A percentile compares a stretch with the other conserved stretches of the same genome.
Conservation (phyloP, 129 eudicot species). For the Tagetes patula region DNA sequence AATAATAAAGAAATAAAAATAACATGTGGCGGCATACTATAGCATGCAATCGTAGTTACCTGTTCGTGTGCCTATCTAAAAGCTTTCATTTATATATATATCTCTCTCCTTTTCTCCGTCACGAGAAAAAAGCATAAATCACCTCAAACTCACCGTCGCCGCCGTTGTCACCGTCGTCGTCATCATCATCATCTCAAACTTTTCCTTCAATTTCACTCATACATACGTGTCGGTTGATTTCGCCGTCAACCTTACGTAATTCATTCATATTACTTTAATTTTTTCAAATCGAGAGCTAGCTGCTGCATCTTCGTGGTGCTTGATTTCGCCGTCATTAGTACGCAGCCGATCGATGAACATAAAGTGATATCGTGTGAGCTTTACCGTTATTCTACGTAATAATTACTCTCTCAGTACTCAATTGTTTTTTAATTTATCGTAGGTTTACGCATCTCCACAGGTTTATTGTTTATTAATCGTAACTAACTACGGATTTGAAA, state of each 20-base stretch:
- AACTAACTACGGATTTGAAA: background rate
- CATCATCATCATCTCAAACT: slow-evolving; percentile 21
- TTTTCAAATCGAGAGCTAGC: no score
- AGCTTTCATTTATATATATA: slow-evolving; percentile 20
- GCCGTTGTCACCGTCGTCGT: slow-evolving; percentile 10
- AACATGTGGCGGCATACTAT: slow-evolving; percentile 51
- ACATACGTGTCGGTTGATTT: slow-evolving; percentile 17
- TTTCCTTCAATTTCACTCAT: slow-evolving; percentile 22
- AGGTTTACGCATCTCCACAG: slow-evolving; percentile 11
- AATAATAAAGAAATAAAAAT: slow-evolving; percentile 22
- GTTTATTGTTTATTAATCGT: slow-evolving; percentile 11
- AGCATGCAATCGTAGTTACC: slow-evolving; percentile 32
- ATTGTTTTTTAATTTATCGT: background rate
- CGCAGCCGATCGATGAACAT: slow-evolving; percentile 18
- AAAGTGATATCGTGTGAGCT: slow-evolving; percentile 31
- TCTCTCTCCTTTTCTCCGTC: slow-evolving; percentile 33
- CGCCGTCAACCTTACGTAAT: background rate
- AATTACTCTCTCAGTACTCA: slow-evolving; percentile 6
- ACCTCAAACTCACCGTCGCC: slow-evolving; percentile 19
- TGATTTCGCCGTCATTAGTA: slow-evolving; percentile 24
- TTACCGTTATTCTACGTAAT: slow-evolving; percentile 21
- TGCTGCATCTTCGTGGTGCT: slow-evolving; percentile 11
- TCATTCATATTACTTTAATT: no score
- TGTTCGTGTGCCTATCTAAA: slow-evolving; percentile 3
- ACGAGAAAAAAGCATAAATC: slow-evolving; percentile 29